Evolutionary conservation across 495 filamentous ascomycete genomes (phyloP).

Genomic region (Penicillium chermesinum): DNA sequence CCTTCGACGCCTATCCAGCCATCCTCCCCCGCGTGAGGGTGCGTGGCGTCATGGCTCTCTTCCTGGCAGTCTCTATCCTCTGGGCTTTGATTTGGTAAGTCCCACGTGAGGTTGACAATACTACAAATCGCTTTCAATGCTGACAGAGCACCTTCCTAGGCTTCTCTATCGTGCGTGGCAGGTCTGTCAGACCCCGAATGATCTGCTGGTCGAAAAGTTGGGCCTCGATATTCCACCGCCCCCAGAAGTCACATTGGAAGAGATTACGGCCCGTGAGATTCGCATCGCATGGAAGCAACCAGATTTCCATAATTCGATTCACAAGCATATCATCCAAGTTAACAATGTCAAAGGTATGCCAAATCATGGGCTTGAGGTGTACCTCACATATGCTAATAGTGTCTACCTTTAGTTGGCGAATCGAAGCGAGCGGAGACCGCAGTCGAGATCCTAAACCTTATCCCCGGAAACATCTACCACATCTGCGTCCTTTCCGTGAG

Average conservation of each 20-base stretch:
- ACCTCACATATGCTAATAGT: constrained; percentile 8
- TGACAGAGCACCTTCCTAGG: constrained; percentile 42
- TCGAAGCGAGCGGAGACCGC: constrained; percentile 79
- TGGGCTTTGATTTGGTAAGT: constrained; percentile 50
- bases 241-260: constrained; percentile 86
- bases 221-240: constrained; percentile 89
- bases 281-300: constrained; percentile 89
- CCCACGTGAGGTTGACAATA: background rate
- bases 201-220: constrained; percentile 81
- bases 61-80: constrained; percentile 45
- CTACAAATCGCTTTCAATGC: background rate
- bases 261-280: constrained; percentile 77
- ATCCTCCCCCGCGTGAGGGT: constrained; percentile 46
- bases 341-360: constrained; percentile 79
- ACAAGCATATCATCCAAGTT: constrained; percentile 85
- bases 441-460: constrained; percentile 79
- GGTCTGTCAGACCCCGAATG: constrained; percentile 82
- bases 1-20: constrained; percentile 46
- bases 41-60: constrained; percentile 47
- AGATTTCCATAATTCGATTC: constrained; percentile 67
- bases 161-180: constrained; percentile 75
- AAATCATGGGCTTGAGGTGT: background rate
- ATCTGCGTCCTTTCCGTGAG: constrained; percentile 87
- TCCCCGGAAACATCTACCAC: constrained; percentile 83
- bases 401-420: constrained; percentile 67